Base-by-base conservation (phyloP, 1,284 basidiomycete genomes). In the Cystobasidium slooffiae region DNA sequence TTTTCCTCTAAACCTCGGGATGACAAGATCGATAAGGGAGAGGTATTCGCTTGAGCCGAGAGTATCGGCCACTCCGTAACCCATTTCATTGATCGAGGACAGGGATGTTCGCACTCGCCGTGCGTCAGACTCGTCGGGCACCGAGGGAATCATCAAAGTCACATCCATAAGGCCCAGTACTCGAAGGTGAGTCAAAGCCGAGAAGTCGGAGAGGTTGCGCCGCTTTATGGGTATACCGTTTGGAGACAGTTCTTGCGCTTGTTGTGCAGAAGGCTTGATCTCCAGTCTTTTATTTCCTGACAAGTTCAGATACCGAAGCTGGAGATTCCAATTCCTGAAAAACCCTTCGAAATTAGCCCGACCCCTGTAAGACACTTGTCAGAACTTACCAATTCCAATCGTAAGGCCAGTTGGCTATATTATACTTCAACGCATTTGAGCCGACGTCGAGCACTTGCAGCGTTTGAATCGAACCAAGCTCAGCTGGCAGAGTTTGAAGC, bases 91-190 rank as follows among this genome's bases (percentile, higher is more conserved):
- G 76, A 98, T 90, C 68, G 93, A 91, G 2, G 93, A 94, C 58
- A 90, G 86, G 6, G 95, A 96, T 0, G 94, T 97, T 59, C 97
- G 90, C 5, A 99, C 90, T 8, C 97, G 91, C 41, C 94, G 89
- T 72, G 95, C 91, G 74, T 95, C 93, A 75, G 86, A 90, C 82
- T 98, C 95, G 82, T 98, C 96, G 0, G 94, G 94, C 39, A 96
- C 86, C 63, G 89, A 89, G 6, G 85, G 89, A 82, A 90, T 90
- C 56, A 91, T 90, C 55, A 95, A 90, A 3, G 95, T 98, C 75
- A 99, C 94, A 82, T 99, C 97, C 92, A 99, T 99, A 47, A 99
- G 87, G 51, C 97, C 96, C 1, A 99, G 87, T 22, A 97, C 89
- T 47, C 91, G 90, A 55, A 99, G 86, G 78, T 92, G 88, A 0